Evolutionary conservation across 2,329 filamentous ascomycete species (phyloP), one percentile per base, ranked within the genome.

Genomic region (Alternaria angustiovoidea): DNA sequence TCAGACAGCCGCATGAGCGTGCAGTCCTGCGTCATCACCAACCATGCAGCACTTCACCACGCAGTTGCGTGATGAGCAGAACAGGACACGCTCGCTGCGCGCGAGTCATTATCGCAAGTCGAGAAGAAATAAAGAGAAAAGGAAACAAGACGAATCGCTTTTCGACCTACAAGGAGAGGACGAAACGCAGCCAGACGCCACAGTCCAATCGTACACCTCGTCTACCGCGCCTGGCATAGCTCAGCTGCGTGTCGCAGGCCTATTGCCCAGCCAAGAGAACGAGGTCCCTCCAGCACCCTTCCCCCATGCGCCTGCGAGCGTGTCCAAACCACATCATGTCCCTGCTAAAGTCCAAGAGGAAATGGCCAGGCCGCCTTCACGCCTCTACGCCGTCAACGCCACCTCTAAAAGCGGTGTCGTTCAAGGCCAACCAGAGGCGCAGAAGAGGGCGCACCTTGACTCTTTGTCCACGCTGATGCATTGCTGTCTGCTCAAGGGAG

Each of bases 381-480:
- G 80, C 11, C 67, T 84, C 7, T 81, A 75, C 57, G 69, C 76
- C 46, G 65, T 66, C 42, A 62, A 66, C 49, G 61, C 66, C 47
- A 43, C 63, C 20, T 65, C 67, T 2, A 68, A 56, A 32, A 57
- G 49, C 36, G 28, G 59, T 14, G 54, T 53, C 30, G 57, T 62
- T 36, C 53, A 61, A 14, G 61, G 43, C 63, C 67, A 46, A 66
- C 61, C 28, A 59, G 54, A 63, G 28, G 68, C 66, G 62, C 71
- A 84, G 56, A 81, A 81, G 61, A 74, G 83, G 53, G 81, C 80
- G 18, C 89, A 94, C 78, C 78, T 94, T 5, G 83, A 86, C 56
- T 86, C 89, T 11, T 79, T 97, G 57, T 88, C 88, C 1, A 84
- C 89, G 4, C 82, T 94, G 18, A 80, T 95, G 68, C 90, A 95